phyloP scores from a whole-genome alignment of 1,284 basidiomycete genomes.

The Ceratobasidium theobromae region DNA sequence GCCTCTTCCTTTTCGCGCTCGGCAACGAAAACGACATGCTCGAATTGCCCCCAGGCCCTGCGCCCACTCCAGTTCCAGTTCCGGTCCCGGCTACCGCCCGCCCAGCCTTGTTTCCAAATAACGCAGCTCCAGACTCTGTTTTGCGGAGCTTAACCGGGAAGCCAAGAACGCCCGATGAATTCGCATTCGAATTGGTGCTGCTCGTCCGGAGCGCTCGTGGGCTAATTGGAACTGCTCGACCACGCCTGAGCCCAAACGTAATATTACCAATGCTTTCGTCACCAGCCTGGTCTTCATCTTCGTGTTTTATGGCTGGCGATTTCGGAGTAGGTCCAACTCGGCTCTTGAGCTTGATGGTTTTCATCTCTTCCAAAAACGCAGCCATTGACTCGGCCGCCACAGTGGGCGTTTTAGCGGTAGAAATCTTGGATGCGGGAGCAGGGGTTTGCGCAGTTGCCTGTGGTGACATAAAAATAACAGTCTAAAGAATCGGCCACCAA shows the following conservation, averaged over 20 bases:
- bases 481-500: constrained; percentile 64
- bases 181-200: not conserved
- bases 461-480: not conserved
- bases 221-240: not conserved
- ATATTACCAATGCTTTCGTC: constrained; percentile 15
- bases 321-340: not conserved
- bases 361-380: constrained; percentile 74
- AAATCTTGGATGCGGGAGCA: constrained; percentile 3
- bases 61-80: not conserved
- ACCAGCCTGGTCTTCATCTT: not conserved
- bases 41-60: too few relatives aligned
- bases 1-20: constrained; percentile 9
- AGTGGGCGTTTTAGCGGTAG: constrained; percentile 50
- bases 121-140: constrained; percentile 13
- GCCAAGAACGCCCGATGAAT: not conserved
- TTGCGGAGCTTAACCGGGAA: constrained; percentile 15
- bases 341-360: constrained; percentile 57
- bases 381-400: constrained; percentile 76
- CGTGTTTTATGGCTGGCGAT: not conserved
- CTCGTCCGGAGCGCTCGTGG: constrained; percentile 5
- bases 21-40: not conserved
- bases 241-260: not conserved
- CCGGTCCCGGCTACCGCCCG: not conserved
- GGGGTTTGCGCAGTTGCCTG: constrained; percentile 1
- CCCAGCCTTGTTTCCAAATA: not conserved